Base-by-base conservation (phyloP, 192 early-diverging fungal genomes). In the Haplosporangium gracile region DNA sequence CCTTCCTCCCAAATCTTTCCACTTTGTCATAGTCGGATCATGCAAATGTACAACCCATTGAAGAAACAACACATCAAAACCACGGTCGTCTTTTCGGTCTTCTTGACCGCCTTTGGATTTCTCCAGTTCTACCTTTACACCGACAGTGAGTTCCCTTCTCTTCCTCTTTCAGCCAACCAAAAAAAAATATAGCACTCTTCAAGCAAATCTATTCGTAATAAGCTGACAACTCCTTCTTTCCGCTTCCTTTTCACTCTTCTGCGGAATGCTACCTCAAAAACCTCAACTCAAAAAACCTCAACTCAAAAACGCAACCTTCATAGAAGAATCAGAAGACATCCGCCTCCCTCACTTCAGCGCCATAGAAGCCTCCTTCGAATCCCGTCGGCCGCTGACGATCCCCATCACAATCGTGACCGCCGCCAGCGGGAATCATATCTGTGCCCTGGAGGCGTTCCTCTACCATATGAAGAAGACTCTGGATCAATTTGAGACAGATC, bases 321-420 rank as follows among this genome's bases (percentile, higher is more conserved):
- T 13, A 26, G 42, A n/a, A 40, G 75, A 76, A 3, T 43, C 75
- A 39, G 39, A 55, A n/a, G 32, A 74, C 18, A 63, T n/a, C 18
- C 78, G 70, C 24, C 40, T 63, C 15, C 70, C 60, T 0, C 57
- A 20, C 29, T 75, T 76, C 74, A 82, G 39, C n/a, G 74, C 80
- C 7, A 55, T 82, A 1, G 75, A 82, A 8, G 70, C 75, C 29
- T 70, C 45, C 34, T 47, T 75, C 26, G 82, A 84, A 24, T 74
- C 76, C 38, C 72, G 45, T 22, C 77, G 53, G 15, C 72, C 45
- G 7, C 53, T 85, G 0, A 26, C 11, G 20, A n/a, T 72, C n/a
- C 83, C 74, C 6, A 88, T 88, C 22, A 92, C 90, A 1, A 91
- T 92, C 70, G 87, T 92, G 9, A 92, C 89, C 5, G 91, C 84